Evolutionary conservation across 2,329 filamentous ascomycete genomes (phyloP).

Genomic region (Neofusicoccum sp.): DNA sequence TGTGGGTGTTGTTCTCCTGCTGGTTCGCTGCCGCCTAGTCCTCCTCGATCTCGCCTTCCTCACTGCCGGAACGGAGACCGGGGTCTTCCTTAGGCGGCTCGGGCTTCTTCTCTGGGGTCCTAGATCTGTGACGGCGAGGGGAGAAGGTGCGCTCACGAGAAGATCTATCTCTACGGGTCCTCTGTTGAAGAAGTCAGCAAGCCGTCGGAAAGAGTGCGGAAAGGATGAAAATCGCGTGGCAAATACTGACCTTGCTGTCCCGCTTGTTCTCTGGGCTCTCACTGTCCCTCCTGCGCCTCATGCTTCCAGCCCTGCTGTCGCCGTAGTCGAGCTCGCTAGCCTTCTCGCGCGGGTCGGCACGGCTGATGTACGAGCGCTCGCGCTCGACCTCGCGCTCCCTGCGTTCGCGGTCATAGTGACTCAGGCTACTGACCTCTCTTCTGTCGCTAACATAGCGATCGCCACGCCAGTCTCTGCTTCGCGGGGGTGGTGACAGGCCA

Average conservation of each 20-base stretch:
- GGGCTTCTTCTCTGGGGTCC: slow-evolving; percentile 51
- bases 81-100: slow-evolving; percentile 56
- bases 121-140: slow-evolving; percentile 58
- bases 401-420: slow-evolving; percentile 81
- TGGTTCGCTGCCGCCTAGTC: slow-evolving; percentile 35
- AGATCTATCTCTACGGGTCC: slow-evolving; percentile 32
- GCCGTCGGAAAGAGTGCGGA: background rate
- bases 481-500: slow-evolving; percentile 55
- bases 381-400: slow-evolving; percentile 88
- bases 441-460: slow-evolving; percentile 46
- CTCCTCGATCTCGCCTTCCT: slow-evolving; percentile 98
- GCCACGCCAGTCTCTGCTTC: slow-evolving; percentile 43
- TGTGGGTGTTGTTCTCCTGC: background rate
- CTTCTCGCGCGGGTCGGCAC: slow-evolving; percentile 77
- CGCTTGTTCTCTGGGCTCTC: slow-evolving; percentile 53
- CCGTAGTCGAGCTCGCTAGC: slow-evolving; percentile 92
- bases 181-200: slow-evolving; percentile 25
- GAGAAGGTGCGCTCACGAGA: slow-evolving; percentile 63
- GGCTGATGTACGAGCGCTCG: slow-evolving; percentile 79
- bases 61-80: slow-evolving; percentile 79
- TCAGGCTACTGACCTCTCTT: slow-evolving; percentile 62
- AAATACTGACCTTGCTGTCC: slow-evolving; percentile 45
- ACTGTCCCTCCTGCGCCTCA: slow-evolving; percentile 72
- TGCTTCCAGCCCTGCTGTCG: slow-evolving; percentile 62
- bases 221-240: background rate